These are phyloP conservation scores for Mycena vitilis DNA, from an alignment of 768 basidiomycete genomes.

Conservation along the genomic window DNA sequence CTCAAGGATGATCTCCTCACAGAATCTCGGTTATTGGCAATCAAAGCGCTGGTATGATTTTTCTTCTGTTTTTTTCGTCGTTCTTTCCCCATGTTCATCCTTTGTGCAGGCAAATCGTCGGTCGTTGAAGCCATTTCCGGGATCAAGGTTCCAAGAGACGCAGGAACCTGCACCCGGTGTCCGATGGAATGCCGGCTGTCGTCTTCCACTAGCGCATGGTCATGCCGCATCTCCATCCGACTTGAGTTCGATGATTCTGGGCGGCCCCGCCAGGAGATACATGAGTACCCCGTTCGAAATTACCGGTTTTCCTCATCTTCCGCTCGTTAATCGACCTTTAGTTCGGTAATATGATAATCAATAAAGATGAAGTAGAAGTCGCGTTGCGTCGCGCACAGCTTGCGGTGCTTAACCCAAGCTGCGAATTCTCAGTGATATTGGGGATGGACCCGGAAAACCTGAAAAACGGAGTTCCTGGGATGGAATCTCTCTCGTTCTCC, in stretches of 20 bases:
- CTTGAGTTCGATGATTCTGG: conserved; percentile 51
- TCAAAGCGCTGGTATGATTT: conserved; percentile 58
- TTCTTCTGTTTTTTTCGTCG: background rate
- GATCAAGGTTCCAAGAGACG: conserved; percentile 61
- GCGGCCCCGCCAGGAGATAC: conserved; percentile 36
- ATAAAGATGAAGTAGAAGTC: conserved; percentile 54
- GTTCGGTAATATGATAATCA: conserved; percentile 44
- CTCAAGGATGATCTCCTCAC: too few relatives aligned
- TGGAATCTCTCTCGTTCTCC: conserved; percentile 46
- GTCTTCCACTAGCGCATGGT: conserved; percentile 42
- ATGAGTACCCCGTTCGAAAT: conserved; percentile 24
- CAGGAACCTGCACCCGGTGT: conserved; percentile 47
- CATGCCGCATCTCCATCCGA: conserved; percentile 57
- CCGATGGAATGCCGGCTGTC: conserved; percentile 52
- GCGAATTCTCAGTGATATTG: conserved; percentile 36
- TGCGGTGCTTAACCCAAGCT: conserved; percentile 53
- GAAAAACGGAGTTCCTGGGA: conserved; percentile 26
- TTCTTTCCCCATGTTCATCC: background rate
- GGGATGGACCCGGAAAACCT: conserved; percentile 31
- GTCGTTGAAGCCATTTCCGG: conserved; percentile 64
- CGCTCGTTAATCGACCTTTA: background rate
- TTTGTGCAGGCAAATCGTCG: conserved; percentile 50
- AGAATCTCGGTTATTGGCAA: conserved; percentile 62
- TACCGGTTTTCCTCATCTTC: background rate
- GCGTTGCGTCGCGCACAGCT: conserved; percentile 60